Base-by-base conservation (phyloP, 441 rosid species). In the Pelargonium cotyledonis region DNA sequence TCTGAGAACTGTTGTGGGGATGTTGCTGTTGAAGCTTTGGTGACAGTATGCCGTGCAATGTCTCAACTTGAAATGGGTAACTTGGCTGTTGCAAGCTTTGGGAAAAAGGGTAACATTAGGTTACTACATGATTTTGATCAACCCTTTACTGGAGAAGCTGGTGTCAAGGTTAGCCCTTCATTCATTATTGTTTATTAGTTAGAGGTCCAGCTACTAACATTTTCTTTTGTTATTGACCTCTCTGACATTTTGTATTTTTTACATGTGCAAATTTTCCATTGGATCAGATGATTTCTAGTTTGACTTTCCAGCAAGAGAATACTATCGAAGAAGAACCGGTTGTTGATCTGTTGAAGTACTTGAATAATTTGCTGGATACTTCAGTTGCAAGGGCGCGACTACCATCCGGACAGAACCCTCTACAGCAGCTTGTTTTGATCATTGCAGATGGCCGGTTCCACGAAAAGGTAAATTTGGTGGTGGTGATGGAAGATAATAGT, bases 21-120 rank as follows among this genome's bases (percentile, higher is more conserved):
- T 19, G 91, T 87, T 70, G 99, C 99, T 15, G 74, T 92, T 23
- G 94, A 91, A 82, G 93, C 99, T 71, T 78, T 95, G 82, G 95
- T 92, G 72, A 91, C 98, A 0, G 97, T 95, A 12, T 91, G 99
- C 29, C 91, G 96, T 40, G 96, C 96, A 72, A 89, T 95, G 87
- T 86, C 98, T 77, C 98, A 89, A 71, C 83, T 91, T 73, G 99
- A 95, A 81, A 85, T 92, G 88, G 96, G 98, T 46, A 89, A 85
- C 85, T 78, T 95, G 79, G 97, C 98, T 65, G 97, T 95, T 55
- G 83, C 92, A 68, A 90, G 99, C 83, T 95, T 88, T 43, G 99
- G 97, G 3, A 92, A 81, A 83, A 85, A 82, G 79, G 98, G 99
- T 16, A 92, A 82, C 78, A 80, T 91, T 72, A 86, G 77, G 77